Percentiles rank a stretch among this genome's conserved stretches.
Conservation (phyloP, 2,329 filamentous ascomycete genomes). For the Trichophyton equinum region DNA sequence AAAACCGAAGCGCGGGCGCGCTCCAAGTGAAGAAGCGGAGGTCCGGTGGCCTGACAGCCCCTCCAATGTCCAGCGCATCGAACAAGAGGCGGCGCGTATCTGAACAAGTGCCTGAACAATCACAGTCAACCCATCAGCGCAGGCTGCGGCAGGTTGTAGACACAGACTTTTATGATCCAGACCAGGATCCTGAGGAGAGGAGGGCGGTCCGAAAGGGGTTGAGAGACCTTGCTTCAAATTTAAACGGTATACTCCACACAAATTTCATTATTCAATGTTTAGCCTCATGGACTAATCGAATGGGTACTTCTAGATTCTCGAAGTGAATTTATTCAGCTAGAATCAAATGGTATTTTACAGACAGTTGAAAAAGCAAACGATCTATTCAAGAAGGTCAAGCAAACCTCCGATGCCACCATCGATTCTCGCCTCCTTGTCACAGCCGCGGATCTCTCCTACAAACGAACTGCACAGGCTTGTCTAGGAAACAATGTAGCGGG, state of each 20-base stretch:
- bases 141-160: constrained; percentile 21
- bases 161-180: constrained; percentile 55
- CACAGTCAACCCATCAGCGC: constrained; percentile 8
- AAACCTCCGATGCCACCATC: constrained; percentile 80
- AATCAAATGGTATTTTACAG: constrained; percentile 52
- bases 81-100: constrained; percentile 14
- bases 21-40: constrained; percentile 16
- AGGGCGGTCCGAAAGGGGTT: constrained; percentile 56
- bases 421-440: constrained; percentile 78
- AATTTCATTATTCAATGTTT: neutral
- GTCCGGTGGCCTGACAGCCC: neutral
- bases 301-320: constrained; percentile 45
- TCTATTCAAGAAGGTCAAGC: constrained; percentile 57
- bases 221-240: constrained; percentile 47
- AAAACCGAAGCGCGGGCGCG: constrained; percentile 28
- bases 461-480: constrained; percentile 61
- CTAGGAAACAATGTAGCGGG: constrained; percentile 61
- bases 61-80: constrained; percentile 8
- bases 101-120: constrained; percentile 5
- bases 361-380: constrained; percentile 55
- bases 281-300: neutral
- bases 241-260: constrained; percentile 37
- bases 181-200: constrained; percentile 61
- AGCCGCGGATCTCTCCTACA: constrained; percentile 66
- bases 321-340: constrained; percentile 55